These are phyloP conservation scores for Adenanthera pavonina DNA, from an alignment of 306 rosid genomes.

Conservation along the genomic window DNA sequence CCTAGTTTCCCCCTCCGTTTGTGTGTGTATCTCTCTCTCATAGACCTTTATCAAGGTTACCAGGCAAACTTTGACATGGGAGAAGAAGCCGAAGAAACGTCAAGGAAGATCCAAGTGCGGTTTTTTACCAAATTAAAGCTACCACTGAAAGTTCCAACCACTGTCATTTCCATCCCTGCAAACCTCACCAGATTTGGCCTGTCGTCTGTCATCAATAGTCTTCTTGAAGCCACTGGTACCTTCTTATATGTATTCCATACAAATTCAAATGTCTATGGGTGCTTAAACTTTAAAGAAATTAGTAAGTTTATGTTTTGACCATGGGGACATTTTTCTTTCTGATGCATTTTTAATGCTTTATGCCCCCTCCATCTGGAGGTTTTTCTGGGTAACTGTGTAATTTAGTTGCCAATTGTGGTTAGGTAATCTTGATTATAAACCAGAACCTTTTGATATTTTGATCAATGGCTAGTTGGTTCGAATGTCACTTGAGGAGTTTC, in stretches of 20 bases:
- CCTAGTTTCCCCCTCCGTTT: too few species aligned
- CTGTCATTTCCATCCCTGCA: conserved; percentile 72
- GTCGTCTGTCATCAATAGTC: conserved; percentile 77
- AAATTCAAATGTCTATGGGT: background rate
- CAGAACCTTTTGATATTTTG: conserved; percentile 85
- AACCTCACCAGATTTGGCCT: conserved; percentile 75
- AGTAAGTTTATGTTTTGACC: background rate
- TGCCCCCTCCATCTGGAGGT: background rate
- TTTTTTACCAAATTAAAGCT: conserved; percentile 71
- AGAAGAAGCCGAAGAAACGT: conserved; percentile 49
- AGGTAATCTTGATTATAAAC: conserved; percentile 60
- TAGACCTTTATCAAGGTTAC: background rate
- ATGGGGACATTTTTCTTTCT: background rate
- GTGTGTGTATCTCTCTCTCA: too few species aligned
- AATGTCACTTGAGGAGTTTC: conserved; percentile 86
- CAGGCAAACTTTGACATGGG: conserved; percentile 43
- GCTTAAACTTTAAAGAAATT: background rate
- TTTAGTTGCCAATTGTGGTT: conserved; percentile 19
- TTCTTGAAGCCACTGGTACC: conserved; percentile 57
- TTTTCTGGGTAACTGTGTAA: background rate
- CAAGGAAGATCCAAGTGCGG: conserved; percentile 69
- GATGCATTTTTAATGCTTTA: background rate
- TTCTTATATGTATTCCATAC: background rate
- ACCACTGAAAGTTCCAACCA: conserved; percentile 55
- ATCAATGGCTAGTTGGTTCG: conserved; percentile 85